These are phyloP conservation scores for Diutina pseudorugosa DNA, from an alignment of 1,139 yeast genomes.

Conservation along the genomic window DNA sequence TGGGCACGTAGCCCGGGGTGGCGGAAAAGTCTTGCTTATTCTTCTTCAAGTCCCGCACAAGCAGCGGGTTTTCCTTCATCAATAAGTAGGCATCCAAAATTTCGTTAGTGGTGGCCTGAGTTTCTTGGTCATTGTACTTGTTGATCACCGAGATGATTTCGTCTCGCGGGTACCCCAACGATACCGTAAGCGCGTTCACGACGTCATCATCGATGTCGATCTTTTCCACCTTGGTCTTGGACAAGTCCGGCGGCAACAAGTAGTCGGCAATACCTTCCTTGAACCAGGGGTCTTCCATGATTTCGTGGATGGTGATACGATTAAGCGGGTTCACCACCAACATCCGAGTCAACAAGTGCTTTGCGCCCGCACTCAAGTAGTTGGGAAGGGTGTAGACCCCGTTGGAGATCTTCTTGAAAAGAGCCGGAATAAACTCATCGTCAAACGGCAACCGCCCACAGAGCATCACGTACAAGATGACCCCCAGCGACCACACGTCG, in stretches of 20 bases:
- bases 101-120: conserved; percentile 42
- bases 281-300: conserved; percentile 96
- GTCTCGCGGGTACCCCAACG: conserved; percentile 90
- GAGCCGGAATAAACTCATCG: conserved; percentile 93
- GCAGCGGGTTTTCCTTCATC: conserved; percentile 71
- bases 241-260: conserved; percentile 57
- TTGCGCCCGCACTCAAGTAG: conserved; percentile 80
- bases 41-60: conserved; percentile 53
- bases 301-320: conserved; percentile 88
- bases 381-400: conserved; percentile 94
- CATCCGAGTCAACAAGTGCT: conserved; percentile 79
- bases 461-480: conserved; percentile 88
- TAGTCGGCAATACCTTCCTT: conserved; percentile 73
- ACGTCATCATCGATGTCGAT: conserved; percentile 66
- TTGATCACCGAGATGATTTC: conserved; percentile 70
- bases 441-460: conserved; percentile 97
- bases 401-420: conserved; percentile 87
- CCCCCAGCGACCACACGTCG: conserved; percentile 98
- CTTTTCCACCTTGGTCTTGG: conserved; percentile 27
- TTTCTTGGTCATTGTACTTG: conserved; percentile 28
- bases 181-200: conserved; percentile 62
- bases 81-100: conserved; percentile 85
- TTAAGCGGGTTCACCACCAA: conserved; percentile 92
- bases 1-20: conserved; percentile 33
- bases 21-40: conserved; percentile 36